Conservation (phyloP, 78 protist genomes). For the Speleostelium caveatum region DNA sequence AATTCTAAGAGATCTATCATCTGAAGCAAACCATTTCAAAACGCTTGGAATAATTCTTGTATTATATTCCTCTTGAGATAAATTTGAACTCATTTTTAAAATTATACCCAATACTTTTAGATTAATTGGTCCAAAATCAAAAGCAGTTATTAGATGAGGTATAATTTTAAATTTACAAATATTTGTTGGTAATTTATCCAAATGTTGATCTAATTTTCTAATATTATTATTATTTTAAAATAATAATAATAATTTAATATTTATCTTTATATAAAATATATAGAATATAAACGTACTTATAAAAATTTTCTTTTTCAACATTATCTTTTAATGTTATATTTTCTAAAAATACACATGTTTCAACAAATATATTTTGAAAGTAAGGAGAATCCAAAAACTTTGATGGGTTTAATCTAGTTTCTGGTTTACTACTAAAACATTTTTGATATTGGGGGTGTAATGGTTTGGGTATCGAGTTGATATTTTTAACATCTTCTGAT, state of each 20-base stretch:
- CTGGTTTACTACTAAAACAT: slow-evolving; percentile 37
- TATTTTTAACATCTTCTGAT: slow-evolving; percentile 55
- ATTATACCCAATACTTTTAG: slow-evolving; percentile 71
- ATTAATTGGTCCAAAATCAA: slow-evolving; percentile 81
- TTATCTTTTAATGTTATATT: slow-evolving; percentile 82
- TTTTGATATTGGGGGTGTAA: slow-evolving; percentile 70
- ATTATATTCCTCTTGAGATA: slow-evolving; percentile 79
- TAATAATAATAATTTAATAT: background rate
- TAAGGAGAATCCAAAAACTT: slow-evolving; percentile 58
- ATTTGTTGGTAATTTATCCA: slow-evolving; percentile 77
- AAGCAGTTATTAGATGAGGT: slow-evolving; percentile 85
- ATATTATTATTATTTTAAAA: background rate
- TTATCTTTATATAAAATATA: background rate
- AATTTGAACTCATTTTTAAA: slow-evolving; percentile 77
- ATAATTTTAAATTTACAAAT: slow-evolving; percentile 82
- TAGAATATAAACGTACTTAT: slow-evolving; percentile 31
- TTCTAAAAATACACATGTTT: slow-evolving; percentile 79
- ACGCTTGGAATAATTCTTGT: slow-evolving; percentile 64
- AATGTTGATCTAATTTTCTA: slow-evolving; percentile 63
- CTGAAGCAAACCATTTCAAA: slow-evolving; percentile 82
- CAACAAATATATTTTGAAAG: slow-evolving; percentile 77
- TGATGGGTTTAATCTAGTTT: slow-evolving; percentile 43
- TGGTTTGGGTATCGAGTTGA: slow-evolving; percentile 41
- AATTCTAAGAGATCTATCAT: slow-evolving; percentile 86
- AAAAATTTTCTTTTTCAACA: slow-evolving; percentile 85